These are phyloP conservation scores for Fusarium brevicatenulatum DNA, from an alignment of 2,329 filamentous ascomycete species.

Conservation along the genomic window DNA sequence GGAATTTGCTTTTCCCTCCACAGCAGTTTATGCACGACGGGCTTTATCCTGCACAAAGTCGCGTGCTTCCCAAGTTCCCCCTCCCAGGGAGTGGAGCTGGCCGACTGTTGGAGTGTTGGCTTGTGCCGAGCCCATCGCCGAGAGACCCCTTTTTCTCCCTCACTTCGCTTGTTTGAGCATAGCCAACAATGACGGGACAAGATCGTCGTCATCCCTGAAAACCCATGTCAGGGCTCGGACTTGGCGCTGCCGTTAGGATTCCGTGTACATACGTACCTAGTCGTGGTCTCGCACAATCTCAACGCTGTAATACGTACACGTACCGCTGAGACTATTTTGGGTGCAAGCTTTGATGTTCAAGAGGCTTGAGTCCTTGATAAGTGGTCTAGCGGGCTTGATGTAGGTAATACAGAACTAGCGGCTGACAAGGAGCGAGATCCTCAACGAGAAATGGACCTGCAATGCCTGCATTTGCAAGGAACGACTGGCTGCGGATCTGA, in stretches of 20 bases:
- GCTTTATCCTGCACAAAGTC: constrained; percentile 39
- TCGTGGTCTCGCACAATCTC: constrained; percentile 7
- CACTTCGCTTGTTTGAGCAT: constrained; percentile 33
- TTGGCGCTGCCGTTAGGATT: constrained; percentile 23
- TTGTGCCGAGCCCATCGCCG: constrained; percentile 38
- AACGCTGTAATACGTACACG: constrained; percentile 4
- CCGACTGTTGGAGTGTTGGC: not conserved
- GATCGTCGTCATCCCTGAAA: constrained; percentile 34
- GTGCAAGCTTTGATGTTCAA: constrained; percentile 16
- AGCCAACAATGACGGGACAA: constrained; percentile 29
- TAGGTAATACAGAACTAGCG: constrained; percentile 18
- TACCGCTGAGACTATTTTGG: constrained; percentile 32
- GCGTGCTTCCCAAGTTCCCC: constrained; percentile 30
- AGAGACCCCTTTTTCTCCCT: constrained; percentile 37
- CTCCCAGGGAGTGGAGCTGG: constrained; percentile 23
- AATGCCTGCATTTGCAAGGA: constrained; percentile 24
- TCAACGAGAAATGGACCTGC: constrained; percentile 8
- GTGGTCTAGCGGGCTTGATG: constrained; percentile 15
- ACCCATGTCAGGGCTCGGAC: constrained; percentile 10
- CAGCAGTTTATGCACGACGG: constrained; percentile 31
- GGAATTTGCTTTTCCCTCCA: constrained; percentile 28
- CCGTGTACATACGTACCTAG: not conserved
- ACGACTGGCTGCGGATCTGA: constrained; percentile 29
- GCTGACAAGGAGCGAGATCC: constrained; percentile 25
- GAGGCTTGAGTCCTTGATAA: constrained; percentile 24